These are phyloP conservation scores for Brettanomyces bruxellensis DNA, from an alignment of 805 yeast genomes.

Conservation along the genomic window DNA sequence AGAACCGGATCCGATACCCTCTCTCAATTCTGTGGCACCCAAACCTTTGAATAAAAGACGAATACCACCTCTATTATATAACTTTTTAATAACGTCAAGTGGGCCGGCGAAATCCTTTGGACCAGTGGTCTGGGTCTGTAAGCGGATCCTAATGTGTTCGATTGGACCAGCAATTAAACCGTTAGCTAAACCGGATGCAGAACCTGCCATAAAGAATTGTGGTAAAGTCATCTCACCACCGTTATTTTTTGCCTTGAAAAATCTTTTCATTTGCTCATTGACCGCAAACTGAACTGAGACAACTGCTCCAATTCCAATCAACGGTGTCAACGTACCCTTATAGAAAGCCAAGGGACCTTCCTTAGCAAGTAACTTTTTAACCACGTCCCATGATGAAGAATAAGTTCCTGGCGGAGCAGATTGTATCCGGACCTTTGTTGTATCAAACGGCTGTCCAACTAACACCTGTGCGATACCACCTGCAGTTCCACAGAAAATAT, in stretches of 20 bases:
- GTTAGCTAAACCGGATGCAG: constrained; percentile 88
- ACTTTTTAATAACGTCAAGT: constrained; percentile 53
- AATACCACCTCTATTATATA: constrained; percentile 46
- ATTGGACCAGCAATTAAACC: constrained; percentile 87
- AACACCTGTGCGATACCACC: constrained; percentile 96
- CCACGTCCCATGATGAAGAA: constrained; percentile 59
- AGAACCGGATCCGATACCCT: constrained; percentile 78
- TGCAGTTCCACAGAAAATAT: constrained; percentile 81
- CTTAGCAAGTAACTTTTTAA: constrained; percentile 55
- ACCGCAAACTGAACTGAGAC: constrained; percentile 95
- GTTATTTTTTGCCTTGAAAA: constrained; percentile 39
- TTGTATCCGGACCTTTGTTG: constrained; percentile 88
- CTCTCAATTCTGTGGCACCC: constrained; percentile 75
- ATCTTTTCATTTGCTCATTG: constrained; percentile 87
- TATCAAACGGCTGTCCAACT: constrained; percentile 94
- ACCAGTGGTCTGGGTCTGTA: constrained; percentile 73
- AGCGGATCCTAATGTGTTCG: constrained; percentile 87
- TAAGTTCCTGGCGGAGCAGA: constrained; percentile 75
- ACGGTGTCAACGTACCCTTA: constrained; percentile 89
- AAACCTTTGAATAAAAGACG: constrained; percentile 62
- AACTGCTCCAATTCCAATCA: constrained; percentile 96
- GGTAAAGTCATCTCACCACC: constrained; percentile 38
- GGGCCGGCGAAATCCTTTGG: constrained; percentile 59
- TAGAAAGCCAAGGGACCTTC: constrained; percentile 88
- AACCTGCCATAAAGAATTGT: constrained; percentile 79